Evolutionary conservation across 129 eudicot genomes (phyloP).

Genomic region (Calendula officinalis): DNA sequence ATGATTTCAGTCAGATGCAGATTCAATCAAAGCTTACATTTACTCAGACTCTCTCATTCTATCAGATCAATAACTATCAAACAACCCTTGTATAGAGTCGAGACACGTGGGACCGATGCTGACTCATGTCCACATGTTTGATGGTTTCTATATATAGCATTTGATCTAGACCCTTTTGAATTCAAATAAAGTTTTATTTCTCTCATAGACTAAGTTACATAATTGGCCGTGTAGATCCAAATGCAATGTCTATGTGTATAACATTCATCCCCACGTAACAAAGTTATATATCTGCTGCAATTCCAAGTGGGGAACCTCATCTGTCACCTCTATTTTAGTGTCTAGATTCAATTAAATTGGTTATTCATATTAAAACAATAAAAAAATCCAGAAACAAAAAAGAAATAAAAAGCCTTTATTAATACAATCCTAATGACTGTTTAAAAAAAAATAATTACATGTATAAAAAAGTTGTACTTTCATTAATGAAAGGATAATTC

Average conservation of each 20-base stretch:
- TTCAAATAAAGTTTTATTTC: slow-evolving; percentile 25
- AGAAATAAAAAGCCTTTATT: too few species aligned
- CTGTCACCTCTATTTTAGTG: slow-evolving; percentile 37
- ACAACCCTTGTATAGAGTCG: not conserved
- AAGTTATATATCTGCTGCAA: slow-evolving; percentile 14
- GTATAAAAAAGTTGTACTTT: too few species aligned
- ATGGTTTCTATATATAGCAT: slow-evolving; percentile 33
- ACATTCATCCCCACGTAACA: slow-evolving; percentile 34
- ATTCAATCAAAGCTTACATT: too few species aligned
- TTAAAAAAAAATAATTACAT: too few species aligned
- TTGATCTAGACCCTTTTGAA: slow-evolving; percentile 27
- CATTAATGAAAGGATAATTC: too few species aligned
- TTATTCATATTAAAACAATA: slow-evolving; percentile 4
- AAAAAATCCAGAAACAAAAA: not conserved
- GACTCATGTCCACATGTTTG: slow-evolving; percentile 62
- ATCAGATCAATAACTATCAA: too few species aligned
- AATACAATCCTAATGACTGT: too few species aligned
- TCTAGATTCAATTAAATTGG: slow-evolving; percentile 26
- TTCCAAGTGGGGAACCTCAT: slow-evolving; percentile 24
- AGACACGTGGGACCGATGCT: slow-evolving; percentile 36
- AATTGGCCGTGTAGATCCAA: slow-evolving; percentile 23
- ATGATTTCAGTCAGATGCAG: too few species aligned
- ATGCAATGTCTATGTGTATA: slow-evolving; percentile 30
- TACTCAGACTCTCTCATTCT: too few species aligned
- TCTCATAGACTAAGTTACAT: slow-evolving; percentile 33